Evolutionary conservation across 164 flowering plant species (phyloP).

Genomic region (Tetracentron sinense): DNA sequence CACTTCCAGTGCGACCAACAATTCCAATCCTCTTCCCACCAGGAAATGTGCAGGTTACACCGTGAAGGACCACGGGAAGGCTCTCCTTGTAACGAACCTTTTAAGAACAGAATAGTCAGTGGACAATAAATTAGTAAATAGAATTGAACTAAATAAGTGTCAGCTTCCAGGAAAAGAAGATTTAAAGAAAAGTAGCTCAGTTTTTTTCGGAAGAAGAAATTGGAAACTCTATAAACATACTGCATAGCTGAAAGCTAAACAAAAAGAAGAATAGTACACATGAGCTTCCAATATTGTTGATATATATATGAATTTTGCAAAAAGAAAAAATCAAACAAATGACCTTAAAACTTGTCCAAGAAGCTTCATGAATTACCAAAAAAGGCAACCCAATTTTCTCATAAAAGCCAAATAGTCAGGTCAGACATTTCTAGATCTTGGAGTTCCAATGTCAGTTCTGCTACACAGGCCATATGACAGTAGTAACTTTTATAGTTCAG

Average conservation of each 20-base stretch:
- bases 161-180: not conserved
- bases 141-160: not conserved
- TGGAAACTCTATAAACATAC: not conserved
- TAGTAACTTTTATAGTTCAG: no score
- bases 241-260: not conserved
- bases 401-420: no score
- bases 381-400: no score
- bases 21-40: conserved; percentile 92
- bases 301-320: no score
- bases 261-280: not conserved
- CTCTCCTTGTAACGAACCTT: conserved; percentile 94
- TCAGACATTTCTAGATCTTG: no score
- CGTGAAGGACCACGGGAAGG: conserved; percentile 93
- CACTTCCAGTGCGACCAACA: conserved; percentile 98
- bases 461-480: no score
- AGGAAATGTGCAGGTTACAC: conserved; percentile 71
- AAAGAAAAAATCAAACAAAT: no score
- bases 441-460: no score
- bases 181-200: not conserved
- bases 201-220: not conserved
- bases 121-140: not conserved
- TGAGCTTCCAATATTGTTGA: no score
- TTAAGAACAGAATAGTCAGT: conserved; percentile 14
- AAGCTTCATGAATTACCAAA: no score
- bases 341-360: no score